These are phyloP conservation scores for Avena atlantica DNA, from an alignment of 176 grass and related monocot species.

Conservation along the genomic window DNA sequence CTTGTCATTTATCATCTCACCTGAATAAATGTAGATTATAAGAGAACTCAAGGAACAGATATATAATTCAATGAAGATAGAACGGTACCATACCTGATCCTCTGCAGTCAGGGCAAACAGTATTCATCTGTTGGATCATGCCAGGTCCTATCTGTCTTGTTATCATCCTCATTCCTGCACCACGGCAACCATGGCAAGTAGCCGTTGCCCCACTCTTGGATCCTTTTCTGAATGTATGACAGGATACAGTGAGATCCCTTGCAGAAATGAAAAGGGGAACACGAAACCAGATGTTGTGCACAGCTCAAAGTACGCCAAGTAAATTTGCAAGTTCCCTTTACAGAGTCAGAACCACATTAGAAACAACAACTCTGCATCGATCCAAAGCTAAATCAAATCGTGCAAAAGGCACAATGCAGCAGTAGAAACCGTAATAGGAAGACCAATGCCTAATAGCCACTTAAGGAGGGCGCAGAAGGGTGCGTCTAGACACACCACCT, in stretches of 20 bases:
- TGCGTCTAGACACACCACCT: not conserved
- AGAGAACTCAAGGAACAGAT: constrained; percentile 32
- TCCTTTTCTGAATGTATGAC: constrained; percentile 68
- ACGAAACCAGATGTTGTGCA: not conserved
- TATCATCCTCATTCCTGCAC: constrained; percentile 78
- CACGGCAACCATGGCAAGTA: constrained; percentile 78
- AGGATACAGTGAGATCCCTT: constrained; percentile 28
- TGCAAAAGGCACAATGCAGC: not conserved
- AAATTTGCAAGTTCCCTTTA: constrained; percentile 13
- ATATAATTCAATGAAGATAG: constrained; percentile 20
- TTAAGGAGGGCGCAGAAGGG: not conserved
- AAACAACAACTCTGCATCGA: not conserved
- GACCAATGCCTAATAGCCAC: not conserved
- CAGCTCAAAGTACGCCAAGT: constrained; percentile 19
- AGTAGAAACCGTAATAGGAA: not conserved
- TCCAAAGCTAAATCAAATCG: constrained; percentile 4
- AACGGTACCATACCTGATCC: constrained; percentile 64
- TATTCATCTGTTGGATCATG: constrained; percentile 99
- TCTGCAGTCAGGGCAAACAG: constrained; percentile 86
- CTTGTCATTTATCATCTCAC: constrained; percentile 91
- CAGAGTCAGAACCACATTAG: not conserved
- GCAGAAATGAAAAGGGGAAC: constrained; percentile 15
- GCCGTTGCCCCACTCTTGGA: constrained; percentile 84
- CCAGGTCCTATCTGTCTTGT: constrained; percentile 87
- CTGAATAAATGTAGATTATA: constrained; percentile 48